Evolutionary conservation across 2,329 filamentous ascomycete species (phyloP).

Genomic region (Phialophora chinensis): DNA sequence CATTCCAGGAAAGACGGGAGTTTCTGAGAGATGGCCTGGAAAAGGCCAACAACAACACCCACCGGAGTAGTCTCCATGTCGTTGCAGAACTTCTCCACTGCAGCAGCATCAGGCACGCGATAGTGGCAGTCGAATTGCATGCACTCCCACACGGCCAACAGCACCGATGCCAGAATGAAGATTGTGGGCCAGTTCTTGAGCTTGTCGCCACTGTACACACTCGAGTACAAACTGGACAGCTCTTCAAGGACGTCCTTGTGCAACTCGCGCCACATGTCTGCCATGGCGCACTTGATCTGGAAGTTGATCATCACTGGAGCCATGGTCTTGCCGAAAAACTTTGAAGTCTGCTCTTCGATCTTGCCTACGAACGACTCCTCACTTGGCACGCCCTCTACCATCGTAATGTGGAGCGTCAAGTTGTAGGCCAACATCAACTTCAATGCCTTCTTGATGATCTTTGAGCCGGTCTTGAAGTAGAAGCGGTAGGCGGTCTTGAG

Average conservation of each 20-base stretch:
- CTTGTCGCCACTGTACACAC: conserved; percentile 95
- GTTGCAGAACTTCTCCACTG: conserved; percentile 90
- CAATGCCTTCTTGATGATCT: conserved; percentile 90
- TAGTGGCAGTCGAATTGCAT: conserved; percentile 99
- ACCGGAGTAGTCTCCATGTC: conserved; percentile 98
- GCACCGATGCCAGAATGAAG: conserved; percentile 93
- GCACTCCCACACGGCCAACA: conserved; percentile 95
- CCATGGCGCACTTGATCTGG: conserved; percentile 96
- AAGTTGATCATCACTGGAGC: conserved; percentile 99
- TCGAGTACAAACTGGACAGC: conserved; percentile 90
- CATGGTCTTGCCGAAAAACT: conserved; percentile 86
- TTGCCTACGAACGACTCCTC: conserved; percentile 79
- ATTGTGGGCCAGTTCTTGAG: conserved; percentile 99
- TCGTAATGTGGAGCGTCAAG: conserved; percentile 89
- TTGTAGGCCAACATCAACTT: conserved; percentile 97
- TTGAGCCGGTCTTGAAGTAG: conserved; percentile 84
- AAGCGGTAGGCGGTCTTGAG: conserved; percentile 94
- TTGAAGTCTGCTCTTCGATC: conserved; percentile 84
- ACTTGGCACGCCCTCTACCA: conserved; percentile 86
- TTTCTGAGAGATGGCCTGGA: conserved; percentile 98
- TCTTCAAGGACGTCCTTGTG: conserved; percentile 97
- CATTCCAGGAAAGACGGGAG: conserved; percentile 90
- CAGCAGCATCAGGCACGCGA: conserved; percentile 80
- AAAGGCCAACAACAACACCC: conserved; percentile 93
- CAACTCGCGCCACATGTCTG: conserved; percentile 96